A percentile compares a stretch with the other conserved stretches of the same genome.
These are phyloP conservation scores for Monosporascus sp. DNA, from an alignment of 2,329 filamentous ascomycete genomes.

Conservation along the genomic window DNA sequence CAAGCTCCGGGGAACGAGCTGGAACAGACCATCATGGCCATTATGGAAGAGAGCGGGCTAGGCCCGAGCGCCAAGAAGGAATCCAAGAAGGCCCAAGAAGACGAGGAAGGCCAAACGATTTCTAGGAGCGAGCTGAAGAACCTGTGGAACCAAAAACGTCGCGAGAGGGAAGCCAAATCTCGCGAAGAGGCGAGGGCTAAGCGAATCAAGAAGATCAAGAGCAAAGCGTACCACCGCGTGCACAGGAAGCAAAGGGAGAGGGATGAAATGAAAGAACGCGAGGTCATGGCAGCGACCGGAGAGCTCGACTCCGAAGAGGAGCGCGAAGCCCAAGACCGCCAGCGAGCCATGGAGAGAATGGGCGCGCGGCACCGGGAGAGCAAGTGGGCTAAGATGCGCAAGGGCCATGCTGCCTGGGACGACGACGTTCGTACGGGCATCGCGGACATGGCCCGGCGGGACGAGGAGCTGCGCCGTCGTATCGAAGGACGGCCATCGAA, in stretches of 20 bases:
- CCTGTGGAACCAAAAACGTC: slow-evolving; percentile 67
- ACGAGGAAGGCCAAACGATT: slow-evolving; percentile 66
- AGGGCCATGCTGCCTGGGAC: slow-evolving; percentile 81
- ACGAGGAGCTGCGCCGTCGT: slow-evolving; percentile 74
- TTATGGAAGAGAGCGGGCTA: slow-evolving; percentile 84
- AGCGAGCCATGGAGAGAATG: slow-evolving; percentile 78
- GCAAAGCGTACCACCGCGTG: slow-evolving; percentile 86
- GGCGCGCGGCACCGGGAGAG: slow-evolving; percentile 80
- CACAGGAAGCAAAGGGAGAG: slow-evolving; percentile 69
- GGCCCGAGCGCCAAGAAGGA: slow-evolving; percentile 48
- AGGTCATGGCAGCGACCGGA: slow-evolving; percentile 50
- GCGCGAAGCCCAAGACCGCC: slow-evolving; percentile 61
- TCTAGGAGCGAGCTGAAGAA: slow-evolving; percentile 68
- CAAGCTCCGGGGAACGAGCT: slow-evolving; percentile 71
- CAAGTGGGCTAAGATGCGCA: slow-evolving; percentile 85
- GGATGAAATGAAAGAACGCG: slow-evolving; percentile 45
- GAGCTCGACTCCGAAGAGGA: slow-evolving; percentile 61
- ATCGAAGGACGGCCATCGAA: slow-evolving; percentile 61
- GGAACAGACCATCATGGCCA: slow-evolving; percentile 78
- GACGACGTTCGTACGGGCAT: slow-evolving; percentile 75
- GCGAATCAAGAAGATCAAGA: slow-evolving; percentile 98
- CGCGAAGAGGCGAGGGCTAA: slow-evolving; percentile 83
- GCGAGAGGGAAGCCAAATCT: slow-evolving; percentile 78
- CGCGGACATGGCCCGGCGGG: slow-evolving; percentile 72
- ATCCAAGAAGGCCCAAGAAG: slow-evolving; percentile 54